Evolutionary conservation across 352 stramenopile species (phyloP).

Genomic region (Pythium utonaiense): DNA sequence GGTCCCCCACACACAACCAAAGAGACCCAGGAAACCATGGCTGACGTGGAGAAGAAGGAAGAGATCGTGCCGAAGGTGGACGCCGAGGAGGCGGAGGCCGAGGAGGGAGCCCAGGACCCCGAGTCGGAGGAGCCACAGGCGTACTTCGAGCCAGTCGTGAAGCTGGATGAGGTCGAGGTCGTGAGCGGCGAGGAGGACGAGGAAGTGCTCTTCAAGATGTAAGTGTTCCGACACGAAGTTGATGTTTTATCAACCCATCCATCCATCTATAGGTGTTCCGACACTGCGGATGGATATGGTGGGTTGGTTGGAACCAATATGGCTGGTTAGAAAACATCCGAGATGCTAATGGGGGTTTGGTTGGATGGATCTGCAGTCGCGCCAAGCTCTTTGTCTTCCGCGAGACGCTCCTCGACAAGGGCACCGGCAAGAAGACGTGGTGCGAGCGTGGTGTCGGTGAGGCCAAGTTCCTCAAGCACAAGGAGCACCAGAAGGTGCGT

Average conservation of each 20-base stretch:
- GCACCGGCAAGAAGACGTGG: slow-evolving; percentile 97
- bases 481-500: slow-evolving; percentile 91
- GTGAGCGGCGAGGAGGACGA: slow-evolving; percentile 98
- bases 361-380: slow-evolving; percentile 43
- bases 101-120: slow-evolving; percentile 50
- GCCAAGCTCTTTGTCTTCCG: slow-evolving; percentile 97
- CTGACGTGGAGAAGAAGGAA: slow-evolving; percentile 60
- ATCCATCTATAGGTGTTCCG: background rate
- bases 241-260: background rate
- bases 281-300: background rate
- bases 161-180: slow-evolving; percentile 93
- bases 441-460: slow-evolving; percentile 96
- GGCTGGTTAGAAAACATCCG: background rate
- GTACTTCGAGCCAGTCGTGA: slow-evolving; percentile 87
- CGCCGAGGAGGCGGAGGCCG: slow-evolving; percentile 32
- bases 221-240: slow-evolving; percentile 26
- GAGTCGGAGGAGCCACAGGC: slow-evolving; percentile 84
- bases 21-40: slow-evolving; percentile 21
- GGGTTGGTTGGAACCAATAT: background rate
- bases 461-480: slow-evolving; percentile 97
- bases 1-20: slow-evolving; percentile 5
- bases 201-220: slow-evolving; percentile 92
- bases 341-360: background rate
- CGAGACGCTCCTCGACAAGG: slow-evolving; percentile 97
- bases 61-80: slow-evolving; percentile 58